Conservation (phyloP, 306 rosid species). For the Vigna radiata region DNA sequence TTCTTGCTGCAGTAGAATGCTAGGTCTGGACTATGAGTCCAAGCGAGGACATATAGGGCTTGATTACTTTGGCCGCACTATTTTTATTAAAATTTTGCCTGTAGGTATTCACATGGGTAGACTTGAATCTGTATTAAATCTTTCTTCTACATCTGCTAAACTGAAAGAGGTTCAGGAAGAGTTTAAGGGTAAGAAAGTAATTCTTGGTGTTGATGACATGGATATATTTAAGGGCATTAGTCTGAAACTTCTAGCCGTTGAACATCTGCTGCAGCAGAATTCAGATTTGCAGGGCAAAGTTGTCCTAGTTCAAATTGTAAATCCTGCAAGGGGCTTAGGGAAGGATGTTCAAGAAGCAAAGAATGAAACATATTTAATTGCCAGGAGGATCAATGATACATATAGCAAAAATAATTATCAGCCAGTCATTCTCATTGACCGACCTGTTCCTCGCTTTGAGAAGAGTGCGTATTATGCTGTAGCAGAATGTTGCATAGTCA, state of each 20-base stretch:
- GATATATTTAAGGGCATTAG: conserved; percentile 89
- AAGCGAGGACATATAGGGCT: conserved; percentile 93
- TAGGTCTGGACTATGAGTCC: conserved; percentile 87
- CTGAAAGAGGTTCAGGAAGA: conserved; percentile 72
- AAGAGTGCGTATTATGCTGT: conserved; percentile 82
- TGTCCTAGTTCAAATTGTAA: conserved; percentile 81
- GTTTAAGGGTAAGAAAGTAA: conserved; percentile 64
- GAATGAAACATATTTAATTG: conserved; percentile 66
- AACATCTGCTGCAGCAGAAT: conserved; percentile 76
- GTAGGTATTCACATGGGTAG: conserved; percentile 91
- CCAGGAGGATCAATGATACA: conserved; percentile 64
- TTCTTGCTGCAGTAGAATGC: conserved; percentile 95
- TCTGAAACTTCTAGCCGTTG: conserved; percentile 77
- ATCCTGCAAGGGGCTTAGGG: conserved; percentile 89
- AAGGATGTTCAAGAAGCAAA: conserved; percentile 83
- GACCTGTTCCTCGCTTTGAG: conserved; percentile 78
- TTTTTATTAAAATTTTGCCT: conserved; percentile 81
- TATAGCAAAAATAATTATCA: conserved; percentile 65
- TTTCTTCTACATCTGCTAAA: conserved; percentile 63
- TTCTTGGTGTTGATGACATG: conserved; percentile 86
- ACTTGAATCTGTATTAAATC: conserved; percentile 78
- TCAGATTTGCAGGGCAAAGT: conserved; percentile 63
- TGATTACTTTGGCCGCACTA: conserved; percentile 87
- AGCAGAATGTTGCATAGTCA: conserved; percentile 89
- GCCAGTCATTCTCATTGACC: conserved; percentile 78